These are phyloP conservation scores for Neurospora sp. DNA, from an alignment of 495 filamentous ascomycete genomes.

Conservation along the genomic window DNA sequence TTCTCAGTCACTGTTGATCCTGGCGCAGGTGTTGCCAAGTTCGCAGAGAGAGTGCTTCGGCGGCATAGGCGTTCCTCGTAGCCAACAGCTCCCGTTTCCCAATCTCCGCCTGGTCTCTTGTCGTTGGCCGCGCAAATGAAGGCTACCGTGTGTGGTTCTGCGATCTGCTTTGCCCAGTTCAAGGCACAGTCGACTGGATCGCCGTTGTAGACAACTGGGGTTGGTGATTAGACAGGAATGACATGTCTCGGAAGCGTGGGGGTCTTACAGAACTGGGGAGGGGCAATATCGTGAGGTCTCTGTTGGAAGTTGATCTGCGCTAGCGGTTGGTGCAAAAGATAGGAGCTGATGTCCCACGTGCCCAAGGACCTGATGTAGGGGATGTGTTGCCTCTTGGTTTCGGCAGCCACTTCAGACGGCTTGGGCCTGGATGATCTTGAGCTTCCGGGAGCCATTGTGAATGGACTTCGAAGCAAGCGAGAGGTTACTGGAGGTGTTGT, in stretches of 20 bases:
- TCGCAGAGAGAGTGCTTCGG: slow-evolving; percentile 58
- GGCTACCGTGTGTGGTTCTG: slow-evolving; percentile 37
- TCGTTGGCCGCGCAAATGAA: slow-evolving; percentile 70
- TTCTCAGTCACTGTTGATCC: slow-evolving; percentile 32
- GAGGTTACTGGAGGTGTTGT: not conserved
- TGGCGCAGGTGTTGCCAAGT: slow-evolving; percentile 45
- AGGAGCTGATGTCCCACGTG: slow-evolving; percentile 35
- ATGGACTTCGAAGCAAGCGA: not conserved
- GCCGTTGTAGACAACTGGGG: slow-evolving; percentile 44
- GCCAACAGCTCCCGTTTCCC: slow-evolving; percentile 61
- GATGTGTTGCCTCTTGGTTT: slow-evolving; percentile 55
- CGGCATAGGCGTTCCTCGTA: slow-evolving; percentile 62
- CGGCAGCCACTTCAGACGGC: slow-evolving; percentile 58
- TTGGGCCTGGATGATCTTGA: slow-evolving; percentile 39
- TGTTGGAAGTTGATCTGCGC: slow-evolving; percentile 27
- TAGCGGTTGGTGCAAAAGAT: slow-evolving; percentile 36
- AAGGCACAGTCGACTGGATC: slow-evolving; percentile 62
- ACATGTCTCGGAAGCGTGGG: not conserved
- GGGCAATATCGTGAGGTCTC: slow-evolving; percentile 18
- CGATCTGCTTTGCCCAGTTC: slow-evolving; percentile 38
- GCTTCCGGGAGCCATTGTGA: slow-evolving; percentile 40
- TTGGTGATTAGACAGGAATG: slow-evolving; percentile 4
- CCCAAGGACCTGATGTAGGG: slow-evolving; percentile 42
- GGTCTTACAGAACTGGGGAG: slow-evolving; percentile 32
- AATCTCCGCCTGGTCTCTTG: slow-evolving; percentile 62